Evolutionary conservation across 148 eudicot species (phyloP).

Genomic region (Gaultheria prostrata): DNA sequence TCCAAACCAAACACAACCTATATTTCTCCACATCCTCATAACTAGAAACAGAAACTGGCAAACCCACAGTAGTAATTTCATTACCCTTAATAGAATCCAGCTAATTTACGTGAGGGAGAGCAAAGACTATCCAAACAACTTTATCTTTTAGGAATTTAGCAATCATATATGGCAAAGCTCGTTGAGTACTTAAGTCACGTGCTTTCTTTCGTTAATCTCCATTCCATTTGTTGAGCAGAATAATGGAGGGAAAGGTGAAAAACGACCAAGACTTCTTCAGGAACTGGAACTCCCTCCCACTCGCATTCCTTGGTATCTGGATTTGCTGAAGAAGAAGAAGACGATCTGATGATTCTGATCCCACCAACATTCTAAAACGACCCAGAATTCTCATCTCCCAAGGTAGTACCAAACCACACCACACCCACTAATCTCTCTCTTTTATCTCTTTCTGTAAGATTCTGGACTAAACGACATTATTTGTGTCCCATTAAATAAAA

Average conservation of each 20-base stretch:
- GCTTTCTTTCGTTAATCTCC: too few species aligned
- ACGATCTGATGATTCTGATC: neutral
- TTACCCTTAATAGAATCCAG: too few species aligned
- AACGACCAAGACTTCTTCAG: conserved; percentile 9
- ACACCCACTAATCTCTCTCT: neutral
- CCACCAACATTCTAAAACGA: neutral
- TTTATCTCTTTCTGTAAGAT: neutral
- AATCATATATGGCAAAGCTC: too few species aligned
- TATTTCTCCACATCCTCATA: too few species aligned
- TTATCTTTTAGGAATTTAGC: too few species aligned
- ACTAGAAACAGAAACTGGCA: too few species aligned
- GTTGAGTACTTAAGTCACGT: too few species aligned
- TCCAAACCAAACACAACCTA: too few species aligned
- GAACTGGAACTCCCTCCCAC: neutral
- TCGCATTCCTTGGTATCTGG: neutral
- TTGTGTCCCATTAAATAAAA: neutral
- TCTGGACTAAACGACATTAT: conserved; percentile 6
- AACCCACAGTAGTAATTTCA: too few species aligned
- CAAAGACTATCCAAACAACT: too few species aligned
- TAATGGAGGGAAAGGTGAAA: conserved; percentile 2
- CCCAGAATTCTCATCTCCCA: conserved; percentile 12
- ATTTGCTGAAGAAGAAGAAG: neutral
- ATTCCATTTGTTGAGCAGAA: too few species aligned
- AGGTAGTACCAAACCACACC: neutral
- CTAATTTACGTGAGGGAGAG: too few species aligned